Percentiles rank a stretch among this genome's conserved stretches.
These are phyloP conservation scores for Scorias spongiosa DNA, from an alignment of 2,329 filamentous ascomycete species.

Conservation along the genomic window DNA sequence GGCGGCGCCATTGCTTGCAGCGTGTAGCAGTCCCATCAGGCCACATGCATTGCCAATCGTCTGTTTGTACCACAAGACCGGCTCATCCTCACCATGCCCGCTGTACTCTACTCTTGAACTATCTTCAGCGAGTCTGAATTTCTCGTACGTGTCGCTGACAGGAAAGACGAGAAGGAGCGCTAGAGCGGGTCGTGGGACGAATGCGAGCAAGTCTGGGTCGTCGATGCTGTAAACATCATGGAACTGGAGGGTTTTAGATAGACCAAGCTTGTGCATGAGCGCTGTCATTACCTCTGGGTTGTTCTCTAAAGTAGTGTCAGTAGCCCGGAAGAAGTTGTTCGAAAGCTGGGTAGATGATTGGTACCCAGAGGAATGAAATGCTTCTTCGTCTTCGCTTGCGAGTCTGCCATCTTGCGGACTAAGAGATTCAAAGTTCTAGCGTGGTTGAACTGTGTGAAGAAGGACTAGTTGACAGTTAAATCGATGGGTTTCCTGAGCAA, in stretches of 20 bases:
- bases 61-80: slow-evolving; percentile 86
- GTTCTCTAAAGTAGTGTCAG: slow-evolving; percentile 33
- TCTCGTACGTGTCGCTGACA: slow-evolving; percentile 64
- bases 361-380: not conserved
- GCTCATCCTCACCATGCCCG: slow-evolving; percentile 52
- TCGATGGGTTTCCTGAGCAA: too few relatives aligned
- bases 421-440: too few relatives aligned
- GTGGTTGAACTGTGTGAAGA: too few relatives aligned
- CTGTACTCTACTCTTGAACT: slow-evolving; percentile 45
- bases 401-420: too few relatives aligned
- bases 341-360: too few relatives aligned
- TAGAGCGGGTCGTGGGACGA: slow-evolving; percentile 75
- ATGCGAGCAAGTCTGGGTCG: slow-evolving; percentile 67
- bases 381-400: not conserved
- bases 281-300: slow-evolving; percentile 82
- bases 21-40: slow-evolving; percentile 75
- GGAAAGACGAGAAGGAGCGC: slow-evolving; percentile 90
- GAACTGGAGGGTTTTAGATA: slow-evolving; percentile 61
- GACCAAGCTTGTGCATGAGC: slow-evolving; percentile 69
- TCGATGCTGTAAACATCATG: slow-evolving; percentile 88
- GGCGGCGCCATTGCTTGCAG: slow-evolving; percentile 61
- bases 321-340: not conserved
- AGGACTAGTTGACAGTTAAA: too few relatives aligned
- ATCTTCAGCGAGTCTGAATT: slow-evolving; percentile 61
- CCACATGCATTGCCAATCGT: slow-evolving; percentile 91